Base-by-base conservation (phyloP, 441 rosid species). In the Flueggea neowawraea region DNA sequence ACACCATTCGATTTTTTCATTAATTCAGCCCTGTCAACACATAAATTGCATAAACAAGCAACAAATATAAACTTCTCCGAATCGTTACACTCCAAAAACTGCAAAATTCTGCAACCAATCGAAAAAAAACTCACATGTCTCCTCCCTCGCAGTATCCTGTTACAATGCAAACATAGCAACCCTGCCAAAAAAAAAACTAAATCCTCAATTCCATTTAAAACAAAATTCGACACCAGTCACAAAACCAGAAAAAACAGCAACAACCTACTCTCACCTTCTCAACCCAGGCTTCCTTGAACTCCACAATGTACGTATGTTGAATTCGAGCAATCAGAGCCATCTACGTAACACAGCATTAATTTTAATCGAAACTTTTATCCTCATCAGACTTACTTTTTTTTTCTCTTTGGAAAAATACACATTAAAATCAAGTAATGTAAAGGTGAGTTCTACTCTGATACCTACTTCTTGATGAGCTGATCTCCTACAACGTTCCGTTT, bases 131-230 rank as follows among this genome's bases (percentile, higher is more conserved):
- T 84, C 86, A 93, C 98, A 93, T 93, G 79, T 93, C 98, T 76
- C 98, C 98, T 41, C 98, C 98, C 84, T 93, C 98, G 71, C 98
- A 93, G 71, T 93, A 93, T 75, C 98, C 98, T 8, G 98, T 90
- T 66, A 90, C 97, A 72, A 93, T 93, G 76, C 98, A 93, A 71
- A 93, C 97, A 76, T 85, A 93, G 81, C 98, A 93, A 54, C 98
- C 98, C 98, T 90, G 72, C 78, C 79, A 44, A 44, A 31, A 56
- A 57, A 33, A 59, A 65, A 55, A n/a, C 53, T 3, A n/a, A 28
- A 57, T 22, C 28, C 28, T 22, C 41, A 16, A 16, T 11, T 52
- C 51, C 49, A 47, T 55, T 55, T 13, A 13, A 22, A 22, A 22
- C 28, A 22, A 22, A 22, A 22, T 22, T 22, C 28, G 28, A 22